Conservation (phyloP, 805 yeast species). For the Saccharomycopsis microspora region DNA sequence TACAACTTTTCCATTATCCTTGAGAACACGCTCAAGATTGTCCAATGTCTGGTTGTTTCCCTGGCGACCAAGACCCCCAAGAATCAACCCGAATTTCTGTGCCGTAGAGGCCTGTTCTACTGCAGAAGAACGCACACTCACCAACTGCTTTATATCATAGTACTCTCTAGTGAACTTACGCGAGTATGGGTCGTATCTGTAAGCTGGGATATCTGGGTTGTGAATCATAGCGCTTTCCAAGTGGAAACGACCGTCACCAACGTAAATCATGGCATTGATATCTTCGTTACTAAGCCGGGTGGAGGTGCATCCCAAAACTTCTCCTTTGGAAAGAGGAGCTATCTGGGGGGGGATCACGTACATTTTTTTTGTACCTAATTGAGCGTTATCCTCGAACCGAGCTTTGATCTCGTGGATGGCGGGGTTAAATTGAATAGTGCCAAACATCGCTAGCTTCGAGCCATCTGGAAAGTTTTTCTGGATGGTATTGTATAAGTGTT, state of each 20-base stretch:
- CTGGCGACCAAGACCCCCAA: constrained; percentile 94
- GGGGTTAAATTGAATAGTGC: constrained; percentile 96
- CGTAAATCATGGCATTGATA: constrained; percentile 71
- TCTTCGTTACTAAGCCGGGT: constrained; percentile 59
- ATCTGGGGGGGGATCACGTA: constrained; percentile 80
- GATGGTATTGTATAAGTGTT: constrained; percentile 69
- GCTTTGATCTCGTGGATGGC: constrained; percentile 49
- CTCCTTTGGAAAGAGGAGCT: constrained; percentile 88
- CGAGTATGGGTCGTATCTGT: constrained; percentile 89
- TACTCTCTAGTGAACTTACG: constrained; percentile 82
- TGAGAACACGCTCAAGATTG: constrained; percentile 46
- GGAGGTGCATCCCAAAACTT: constrained; percentile 92
- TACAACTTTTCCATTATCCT: constrained; percentile 47
- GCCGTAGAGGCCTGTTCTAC: constrained; percentile 48
- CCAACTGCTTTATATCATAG: constrained; percentile 80
- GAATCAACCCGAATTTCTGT: constrained; percentile 65
- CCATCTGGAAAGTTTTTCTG: constrained; percentile 56
- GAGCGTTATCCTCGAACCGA: constrained; percentile 4
- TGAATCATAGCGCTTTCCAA: constrained; percentile 95
- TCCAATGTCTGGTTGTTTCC: constrained; percentile 75
- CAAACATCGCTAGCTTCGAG: constrained; percentile 69
- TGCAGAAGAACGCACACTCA: constrained; percentile 63
- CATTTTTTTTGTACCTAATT: constrained; percentile 27
- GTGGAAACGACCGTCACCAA: constrained; percentile 96
- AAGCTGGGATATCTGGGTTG: constrained; percentile 87